A percentile compares a stretch with the other conserved stretches of the same genome.
Evolutionary conservation across 2,329 filamentous ascomycete genomes (phyloP).

Genomic region (Colletotrichum simmondsii): DNA sequence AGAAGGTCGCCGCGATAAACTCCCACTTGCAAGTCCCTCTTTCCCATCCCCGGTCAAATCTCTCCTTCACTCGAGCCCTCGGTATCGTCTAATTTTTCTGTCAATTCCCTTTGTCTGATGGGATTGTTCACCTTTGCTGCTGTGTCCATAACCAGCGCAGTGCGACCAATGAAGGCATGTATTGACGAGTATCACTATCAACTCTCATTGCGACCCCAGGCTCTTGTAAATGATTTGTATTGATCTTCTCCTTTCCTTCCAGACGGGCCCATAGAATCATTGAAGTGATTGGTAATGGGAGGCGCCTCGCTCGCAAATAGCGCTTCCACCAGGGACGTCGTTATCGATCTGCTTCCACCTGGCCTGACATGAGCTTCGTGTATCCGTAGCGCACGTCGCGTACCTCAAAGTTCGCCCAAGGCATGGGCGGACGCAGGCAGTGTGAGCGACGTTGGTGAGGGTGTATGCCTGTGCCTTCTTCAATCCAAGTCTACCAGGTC

Average conservation of each 20-base stretch:
- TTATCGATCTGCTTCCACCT: not conserved
- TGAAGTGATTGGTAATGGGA: not conserved
- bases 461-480: constrained; percentile 18
- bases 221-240: not conserved
- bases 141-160: not conserved
- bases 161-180: not conserved
- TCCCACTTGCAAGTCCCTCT: constrained; percentile 7
- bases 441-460: not conserved
- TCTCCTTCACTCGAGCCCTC: constrained; percentile 1
- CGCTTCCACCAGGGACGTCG: not conserved
- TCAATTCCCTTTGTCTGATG: not conserved
- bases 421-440: not conserved
- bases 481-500: not conserved
- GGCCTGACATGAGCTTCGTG: not conserved
- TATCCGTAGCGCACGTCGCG: constrained; percentile 6
- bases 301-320: constrained; percentile 7
- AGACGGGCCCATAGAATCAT: not conserved
- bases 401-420: constrained; percentile 12
- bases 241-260: not conserved
- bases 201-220: constrained; percentile 4
- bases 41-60: constrained; percentile 6
- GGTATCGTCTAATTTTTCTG: not conserved
- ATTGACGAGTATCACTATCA: not conserved
- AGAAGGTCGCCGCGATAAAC: constrained; percentile 27
- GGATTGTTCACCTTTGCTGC: not conserved